phyloP scores from a whole-genome alignment of 2,329 filamentous ascomycete genomes.

The Ceratocystis cubensis region DNA sequence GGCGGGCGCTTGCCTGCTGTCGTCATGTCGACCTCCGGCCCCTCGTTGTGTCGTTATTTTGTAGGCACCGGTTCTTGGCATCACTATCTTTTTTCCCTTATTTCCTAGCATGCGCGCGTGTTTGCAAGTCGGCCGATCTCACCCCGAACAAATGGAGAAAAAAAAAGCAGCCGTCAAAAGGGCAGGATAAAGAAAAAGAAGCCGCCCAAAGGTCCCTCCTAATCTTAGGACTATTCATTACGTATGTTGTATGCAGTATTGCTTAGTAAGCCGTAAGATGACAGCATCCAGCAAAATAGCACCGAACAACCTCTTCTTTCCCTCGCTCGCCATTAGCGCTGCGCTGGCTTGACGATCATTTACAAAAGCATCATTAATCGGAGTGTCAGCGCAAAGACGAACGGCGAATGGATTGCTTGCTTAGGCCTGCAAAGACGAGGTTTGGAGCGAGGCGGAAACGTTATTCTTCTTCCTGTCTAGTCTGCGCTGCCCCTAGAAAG shows the following conservation, averaged over 20 bases:
- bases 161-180: not conserved
- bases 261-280: not conserved
- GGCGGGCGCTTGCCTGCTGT: too few species aligned
- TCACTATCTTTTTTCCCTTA: not conserved
- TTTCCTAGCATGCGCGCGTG: not conserved
- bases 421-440: not conserved
- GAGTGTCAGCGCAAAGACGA: not conserved
- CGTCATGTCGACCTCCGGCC: not conserved
- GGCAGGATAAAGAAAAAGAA: not conserved
- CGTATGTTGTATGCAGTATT: not conserved
- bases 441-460: too few species aligned
- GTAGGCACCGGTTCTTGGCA: not conserved
- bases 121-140: not conserved
- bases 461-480: too few species aligned
- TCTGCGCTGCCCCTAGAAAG: not conserved
- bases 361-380: not conserved
- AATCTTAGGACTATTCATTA: not conserved
- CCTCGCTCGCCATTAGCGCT: not conserved
- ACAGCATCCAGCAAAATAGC: not conserved
- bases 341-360: not conserved
- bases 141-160: not conserved
- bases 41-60: not conserved
- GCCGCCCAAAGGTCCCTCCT: not conserved
- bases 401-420: not conserved
- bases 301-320: not conserved